Base-by-base conservation (phyloP, 2,329 filamentous ascomycete genomes). In the Talaromyces sp. region DNA sequence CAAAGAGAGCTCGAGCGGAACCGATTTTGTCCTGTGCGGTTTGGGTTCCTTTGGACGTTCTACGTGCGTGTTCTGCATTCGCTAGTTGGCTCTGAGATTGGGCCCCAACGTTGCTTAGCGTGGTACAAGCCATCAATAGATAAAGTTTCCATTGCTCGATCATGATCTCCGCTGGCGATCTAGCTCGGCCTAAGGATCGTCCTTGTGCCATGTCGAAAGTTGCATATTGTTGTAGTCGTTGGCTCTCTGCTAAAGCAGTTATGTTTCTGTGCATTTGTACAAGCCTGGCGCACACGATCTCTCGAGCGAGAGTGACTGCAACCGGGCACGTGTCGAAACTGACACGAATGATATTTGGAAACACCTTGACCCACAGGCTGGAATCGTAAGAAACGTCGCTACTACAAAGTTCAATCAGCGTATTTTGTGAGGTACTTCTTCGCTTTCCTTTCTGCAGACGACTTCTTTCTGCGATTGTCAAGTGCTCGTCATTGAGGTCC, bases 81-180 rank as follows among this genome's bases (percentile, higher is more conserved):
- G 83, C 81, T 35, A 89, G 82, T 63, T 88, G 86, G 25, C 84
- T 83, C 67, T 85, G 82, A 39, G 82, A 83, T 64, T 86, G 83
- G 22, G 83, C 87, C 10, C 92, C 92, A 10, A 92, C 86, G 69
- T 95, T 95, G 43, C 91, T 93, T 64, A 99, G 83, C 0, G 95
- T 98, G 10, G 94, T 97, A 78, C 96, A 99, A 10, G 94, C 95
- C 80, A 99, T 97, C 63, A 97, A 93, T 31, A 99, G 84, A 75
- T 98, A 98, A 2, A 98, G 82, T 78, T 97, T 98, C 94, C 94
- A 99, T 75, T 99, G 95, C 77, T 98, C 96, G 66, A 99, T 88
- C 65, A 97, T 84, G 25, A 96, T 88, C 71, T 96, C 93, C 0
- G 93, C 91, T 19, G 93, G 90, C 0, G 89, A 66, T 85, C 88